Conservation (phyloP, 805 yeast species). For the Candida railenensis region DNA sequence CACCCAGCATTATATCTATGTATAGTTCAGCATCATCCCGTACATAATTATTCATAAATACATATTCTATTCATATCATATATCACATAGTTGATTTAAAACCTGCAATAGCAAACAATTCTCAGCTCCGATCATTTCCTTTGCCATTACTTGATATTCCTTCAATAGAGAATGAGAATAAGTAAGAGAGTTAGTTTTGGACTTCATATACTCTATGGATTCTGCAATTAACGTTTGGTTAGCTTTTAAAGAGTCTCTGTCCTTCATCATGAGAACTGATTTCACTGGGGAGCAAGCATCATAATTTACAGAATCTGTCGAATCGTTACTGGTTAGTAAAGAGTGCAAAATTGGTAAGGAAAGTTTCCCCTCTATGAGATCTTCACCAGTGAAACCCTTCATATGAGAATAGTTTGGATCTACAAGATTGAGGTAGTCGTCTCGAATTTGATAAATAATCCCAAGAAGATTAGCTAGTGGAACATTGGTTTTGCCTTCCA, state of each 20-base stretch:
- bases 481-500: constrained; percentile 15
- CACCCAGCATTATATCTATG: too few relatives aligned
- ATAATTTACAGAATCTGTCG: constrained; percentile 3
- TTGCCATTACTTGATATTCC: constrained; percentile 19
- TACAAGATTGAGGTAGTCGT: constrained; percentile 74
- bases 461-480: constrained; percentile 78
- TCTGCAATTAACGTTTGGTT: constrained; percentile 12
- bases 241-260: not conserved
- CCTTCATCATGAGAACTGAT: constrained; percentile 14
- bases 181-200: constrained; percentile 21
- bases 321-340: constrained; percentile 7
- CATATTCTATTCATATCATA: too few relatives aligned
- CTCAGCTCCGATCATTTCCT: constrained; percentile 10
- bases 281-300: not conserved
- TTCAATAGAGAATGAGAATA: constrained; percentile 23
- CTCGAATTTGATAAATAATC: constrained; percentile 78
- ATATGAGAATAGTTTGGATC: constrained; percentile 53
- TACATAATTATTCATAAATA: too few relatives aligned
- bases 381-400: constrained; percentile 75
- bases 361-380: constrained; percentile 84
- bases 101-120: constrained; percentile 12
- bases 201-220: constrained; percentile 22
- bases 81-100: constrained; percentile 16
- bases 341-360: constrained; percentile 81
- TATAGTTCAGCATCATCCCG: too few relatives aligned